These are phyloP conservation scores for Eimeria praecox DNA, from an alignment of 169 alveolate species.

Conservation along the genomic window DNA sequence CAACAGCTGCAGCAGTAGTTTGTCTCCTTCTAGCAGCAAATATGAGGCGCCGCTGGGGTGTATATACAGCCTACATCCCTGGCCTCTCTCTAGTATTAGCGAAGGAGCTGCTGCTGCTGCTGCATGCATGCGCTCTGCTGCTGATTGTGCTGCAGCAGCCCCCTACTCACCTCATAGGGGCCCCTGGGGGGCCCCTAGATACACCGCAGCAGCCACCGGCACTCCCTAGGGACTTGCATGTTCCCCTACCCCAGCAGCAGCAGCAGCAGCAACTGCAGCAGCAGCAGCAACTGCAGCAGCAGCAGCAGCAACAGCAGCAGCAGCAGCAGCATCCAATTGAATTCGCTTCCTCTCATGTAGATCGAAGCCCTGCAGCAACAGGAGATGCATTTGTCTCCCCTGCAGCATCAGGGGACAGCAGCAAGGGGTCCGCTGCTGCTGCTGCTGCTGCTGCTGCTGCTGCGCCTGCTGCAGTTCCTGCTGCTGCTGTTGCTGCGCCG, in stretches of 20 bases:
- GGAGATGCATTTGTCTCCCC: neutral
- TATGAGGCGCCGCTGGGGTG: constrained; percentile 11
- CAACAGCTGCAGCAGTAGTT: constrained; percentile 9
- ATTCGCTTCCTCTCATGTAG: neutral
- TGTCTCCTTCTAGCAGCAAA: no score
- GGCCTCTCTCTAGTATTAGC: neutral
- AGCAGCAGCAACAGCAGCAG: constrained; percentile 16
- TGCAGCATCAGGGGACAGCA: neutral
- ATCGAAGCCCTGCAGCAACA: neutral
- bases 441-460: constrained; percentile 34
- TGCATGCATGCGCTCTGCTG: constrained; percentile 33
- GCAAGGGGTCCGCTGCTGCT: constrained; percentile 3
- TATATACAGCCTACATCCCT: constrained; percentile 30
- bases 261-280: constrained; percentile 44
- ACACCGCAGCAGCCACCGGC: neutral
- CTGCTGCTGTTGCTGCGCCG: neutral
- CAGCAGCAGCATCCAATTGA: neutral
- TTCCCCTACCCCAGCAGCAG: neutral
- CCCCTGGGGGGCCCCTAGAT: neutral
- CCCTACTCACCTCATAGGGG: neutral
- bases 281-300: neutral
- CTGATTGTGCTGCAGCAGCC: constrained; percentile 25
- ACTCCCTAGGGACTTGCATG: no score
- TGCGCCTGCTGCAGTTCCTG: neutral
- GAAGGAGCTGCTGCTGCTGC: constrained; percentile 38